These are phyloP conservation scores for Apiotrichum siamense DNA, from an alignment of 1,284 basidiomycete genomes.

Conservation along the genomic window DNA sequence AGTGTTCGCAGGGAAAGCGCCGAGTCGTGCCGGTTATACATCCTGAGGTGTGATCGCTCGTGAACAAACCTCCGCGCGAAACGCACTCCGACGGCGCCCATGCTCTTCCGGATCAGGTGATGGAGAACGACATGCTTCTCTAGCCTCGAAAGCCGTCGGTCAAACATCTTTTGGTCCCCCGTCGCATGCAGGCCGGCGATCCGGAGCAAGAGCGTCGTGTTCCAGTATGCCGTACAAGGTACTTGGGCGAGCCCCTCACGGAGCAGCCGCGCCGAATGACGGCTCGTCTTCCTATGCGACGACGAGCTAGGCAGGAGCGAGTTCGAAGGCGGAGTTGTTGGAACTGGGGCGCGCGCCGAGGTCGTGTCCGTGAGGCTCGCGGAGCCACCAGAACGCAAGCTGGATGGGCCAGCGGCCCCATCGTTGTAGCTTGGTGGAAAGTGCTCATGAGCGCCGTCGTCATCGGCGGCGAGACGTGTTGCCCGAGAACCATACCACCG, in stretches of 20 bases:
- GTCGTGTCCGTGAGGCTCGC: too few species aligned
- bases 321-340: background rate
- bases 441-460: background rate
- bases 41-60: background rate
- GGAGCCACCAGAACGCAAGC: too few species aligned
- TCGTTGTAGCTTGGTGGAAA: too few species aligned
- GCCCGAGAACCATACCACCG: background rate
- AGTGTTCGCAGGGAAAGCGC: slow-evolving; percentile 1
- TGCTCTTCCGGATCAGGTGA: slow-evolving; percentile 23
- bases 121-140: slow-evolving; percentile 27
- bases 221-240: background rate
- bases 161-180: background rate
- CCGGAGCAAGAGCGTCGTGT: background rate
- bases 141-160: slow-evolving; percentile 16
- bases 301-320: background rate
- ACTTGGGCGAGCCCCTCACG: background rate
- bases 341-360: too few species aligned
- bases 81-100: background rate
- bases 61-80: slow-evolving; percentile 1
- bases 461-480: background rate
- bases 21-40: background rate
- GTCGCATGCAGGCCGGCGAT: background rate
- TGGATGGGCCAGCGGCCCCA: too few species aligned
- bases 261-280: slow-evolving; percentile 1
- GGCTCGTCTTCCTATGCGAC: background rate